These are phyloP conservation scores for Aspergillus texensis DNA, from an alignment of 2,329 filamentous ascomycete genomes.

Conservation along the genomic window DNA sequence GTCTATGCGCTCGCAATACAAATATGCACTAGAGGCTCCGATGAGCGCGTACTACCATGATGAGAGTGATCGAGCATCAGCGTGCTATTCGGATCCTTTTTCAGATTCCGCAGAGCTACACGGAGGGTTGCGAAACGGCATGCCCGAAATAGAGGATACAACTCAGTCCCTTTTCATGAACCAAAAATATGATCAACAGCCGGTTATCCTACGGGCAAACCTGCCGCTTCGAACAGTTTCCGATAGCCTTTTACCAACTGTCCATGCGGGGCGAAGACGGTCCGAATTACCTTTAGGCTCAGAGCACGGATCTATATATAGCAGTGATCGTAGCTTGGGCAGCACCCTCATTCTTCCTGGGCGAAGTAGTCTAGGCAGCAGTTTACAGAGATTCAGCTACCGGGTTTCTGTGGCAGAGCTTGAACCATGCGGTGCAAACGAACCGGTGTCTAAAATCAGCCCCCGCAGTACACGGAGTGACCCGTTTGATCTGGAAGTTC, in stretches of 20 bases:
- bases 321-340: conserved; percentile 26
- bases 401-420: conserved; percentile 13
- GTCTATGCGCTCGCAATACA: conserved; percentile 16
- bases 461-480: conserved; percentile 33
- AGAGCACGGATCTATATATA: conserved; percentile 17
- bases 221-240: conserved; percentile 9
- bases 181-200: conserved; percentile 1
- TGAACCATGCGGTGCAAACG: conserved; percentile 7
- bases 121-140: not conserved
- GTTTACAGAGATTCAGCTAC: conserved; percentile 20
- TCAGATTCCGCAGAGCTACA: conserved; percentile 15
- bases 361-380: conserved; percentile 26
- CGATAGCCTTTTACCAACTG: not conserved
- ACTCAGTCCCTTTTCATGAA: conserved; percentile 12
- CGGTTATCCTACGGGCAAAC: not conserved
- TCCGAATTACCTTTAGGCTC: not conserved
- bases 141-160: not conserved
- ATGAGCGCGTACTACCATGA: not conserved
- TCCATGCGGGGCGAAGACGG: not conserved
- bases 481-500: conserved; percentile 39
- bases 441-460: conserved; percentile 11
- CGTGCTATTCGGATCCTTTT: conserved; percentile 18
- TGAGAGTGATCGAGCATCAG: not conserved
- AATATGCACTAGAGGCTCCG: not conserved
- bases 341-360: conserved; percentile 35